phyloP scores from a whole-genome alignment of 2,329 filamentous ascomycete genomes.

The Colletotrichum truncatum region DNA sequence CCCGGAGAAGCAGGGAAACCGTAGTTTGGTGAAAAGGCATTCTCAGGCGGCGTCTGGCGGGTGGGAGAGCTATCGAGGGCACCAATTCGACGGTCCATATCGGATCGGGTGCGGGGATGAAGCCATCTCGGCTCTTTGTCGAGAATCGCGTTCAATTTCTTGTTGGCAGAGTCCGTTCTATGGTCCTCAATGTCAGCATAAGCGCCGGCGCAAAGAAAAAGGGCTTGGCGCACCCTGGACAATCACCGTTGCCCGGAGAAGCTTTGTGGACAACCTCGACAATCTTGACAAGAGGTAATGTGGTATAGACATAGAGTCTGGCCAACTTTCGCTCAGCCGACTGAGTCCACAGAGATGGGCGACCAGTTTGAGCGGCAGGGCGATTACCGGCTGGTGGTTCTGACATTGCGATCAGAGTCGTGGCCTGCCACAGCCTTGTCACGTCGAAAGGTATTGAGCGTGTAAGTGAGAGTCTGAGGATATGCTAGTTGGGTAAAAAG shows the following conservation, averaged over 20 bases:
- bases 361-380: constrained; percentile 49
- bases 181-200: constrained; percentile 28
- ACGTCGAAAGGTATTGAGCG: constrained; percentile 1
- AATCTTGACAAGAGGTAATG: constrained; percentile 60
- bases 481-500: neutral
- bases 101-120: constrained; percentile 58
- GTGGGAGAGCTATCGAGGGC: constrained; percentile 51
- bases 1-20: constrained; percentile 12
- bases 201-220: constrained; percentile 4
- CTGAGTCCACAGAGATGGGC: constrained; percentile 65
- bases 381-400: constrained; percentile 39
- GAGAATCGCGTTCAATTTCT: constrained; percentile 64
- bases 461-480: constrained; percentile 11
- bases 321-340: constrained; percentile 62
- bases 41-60: constrained; percentile 33
- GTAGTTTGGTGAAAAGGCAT: constrained; percentile 9
- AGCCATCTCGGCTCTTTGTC: constrained; percentile 69
- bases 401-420: constrained; percentile 16
- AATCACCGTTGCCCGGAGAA: constrained; percentile 35
- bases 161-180: constrained; percentile 67
- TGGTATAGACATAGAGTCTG: constrained; percentile 66
- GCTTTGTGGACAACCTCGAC: constrained; percentile 54
- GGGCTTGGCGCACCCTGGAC: constrained; percentile 20
- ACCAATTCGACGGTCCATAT: constrained; percentile 61
- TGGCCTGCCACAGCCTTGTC: constrained; percentile 26